Conservation (phyloP, 106 monocot species). For the Platanthera zijinensis region DNA sequence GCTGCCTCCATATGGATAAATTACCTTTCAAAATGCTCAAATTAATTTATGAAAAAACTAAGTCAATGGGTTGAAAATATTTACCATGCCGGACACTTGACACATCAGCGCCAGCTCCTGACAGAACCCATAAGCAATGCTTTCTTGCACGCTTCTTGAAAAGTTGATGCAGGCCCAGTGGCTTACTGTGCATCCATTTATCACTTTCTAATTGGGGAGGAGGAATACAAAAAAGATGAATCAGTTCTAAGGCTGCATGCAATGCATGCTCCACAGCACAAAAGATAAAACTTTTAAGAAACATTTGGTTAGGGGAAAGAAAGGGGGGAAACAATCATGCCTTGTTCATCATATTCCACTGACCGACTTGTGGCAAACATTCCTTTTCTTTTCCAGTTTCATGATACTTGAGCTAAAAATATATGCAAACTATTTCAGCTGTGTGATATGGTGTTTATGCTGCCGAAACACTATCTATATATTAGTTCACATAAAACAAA, state of each 20-base stretch:
- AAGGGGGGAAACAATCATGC: conserved; percentile 15
- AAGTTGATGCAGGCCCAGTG: conserved; percentile 93
- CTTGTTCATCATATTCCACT: conserved; percentile 99
- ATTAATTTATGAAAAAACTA: not conserved
- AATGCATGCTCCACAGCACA: not conserved
- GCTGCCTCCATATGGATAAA: not conserved
- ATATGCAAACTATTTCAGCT: conserved; percentile 1
- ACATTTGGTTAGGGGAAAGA: not conserved
- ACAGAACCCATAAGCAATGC: conserved; percentile 67
- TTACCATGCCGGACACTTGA: conserved; percentile 88
- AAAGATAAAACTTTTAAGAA: not conserved
- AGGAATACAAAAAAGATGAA: not conserved
- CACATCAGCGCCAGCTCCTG: conserved; percentile 83
- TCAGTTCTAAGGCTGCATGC: not conserved
- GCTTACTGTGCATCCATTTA: conserved; percentile 72
- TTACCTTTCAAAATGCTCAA: not conserved
- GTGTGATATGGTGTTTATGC: not conserved
- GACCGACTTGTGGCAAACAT: conserved; percentile 84
- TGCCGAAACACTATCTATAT: not conserved
- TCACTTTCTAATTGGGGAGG: conserved; percentile 65
- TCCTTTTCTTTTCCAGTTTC: conserved; percentile 88
- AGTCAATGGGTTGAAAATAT: not conserved
- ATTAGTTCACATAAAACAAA: not conserved
- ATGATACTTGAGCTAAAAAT: conserved; percentile 67
- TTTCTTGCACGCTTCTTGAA: conserved; percentile 69